Evolutionary conservation across 495 filamentous ascomycete genomes (phyloP).

Genomic region (Aspergillus conjunctus): DNA sequence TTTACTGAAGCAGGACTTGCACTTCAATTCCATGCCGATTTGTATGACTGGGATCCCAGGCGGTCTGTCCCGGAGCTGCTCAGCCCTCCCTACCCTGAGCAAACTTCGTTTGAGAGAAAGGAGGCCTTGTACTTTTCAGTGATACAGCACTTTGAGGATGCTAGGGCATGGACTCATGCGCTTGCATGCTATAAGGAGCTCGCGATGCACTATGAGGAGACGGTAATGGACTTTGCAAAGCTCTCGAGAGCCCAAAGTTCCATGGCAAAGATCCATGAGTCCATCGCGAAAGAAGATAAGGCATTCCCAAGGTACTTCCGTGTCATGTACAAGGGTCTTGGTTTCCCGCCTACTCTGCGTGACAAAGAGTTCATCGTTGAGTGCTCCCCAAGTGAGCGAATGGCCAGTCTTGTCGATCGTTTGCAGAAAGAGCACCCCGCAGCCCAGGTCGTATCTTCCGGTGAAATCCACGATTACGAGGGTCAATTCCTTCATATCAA

Average conservation of each 20-base stretch:
- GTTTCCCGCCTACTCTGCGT: constrained; percentile 76
- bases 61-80: constrained; percentile 65
- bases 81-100: constrained; percentile 77
- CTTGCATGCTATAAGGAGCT: constrained; percentile 91
- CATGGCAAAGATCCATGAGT: constrained; percentile 92
- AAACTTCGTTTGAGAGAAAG: constrained; percentile 90
- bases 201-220: constrained; percentile 82
- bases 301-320: constrained; percentile 86
- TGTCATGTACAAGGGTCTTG: constrained; percentile 86
- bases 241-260: constrained; percentile 84
- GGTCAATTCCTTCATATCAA: constrained; percentile 91
- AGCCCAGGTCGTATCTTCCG: constrained; percentile 76
- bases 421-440: constrained; percentile 90
- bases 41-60: constrained; percentile 87
- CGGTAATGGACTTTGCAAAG: constrained; percentile 88
- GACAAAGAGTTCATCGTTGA: constrained; percentile 96
- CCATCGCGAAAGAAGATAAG: constrained; percentile 75
- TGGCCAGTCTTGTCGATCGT: constrained; percentile 82
- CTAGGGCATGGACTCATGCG: constrained; percentile 87
- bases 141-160: constrained; percentile 92
- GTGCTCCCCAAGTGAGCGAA: constrained; percentile 72
- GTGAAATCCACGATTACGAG: constrained; percentile 78
- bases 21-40: constrained; percentile 84
- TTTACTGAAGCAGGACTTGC: constrained; percentile 90
- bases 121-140: constrained; percentile 91